phyloP scores from a whole-genome alignment of 805 yeast species.

The Ogataea degrootiae region DNA sequence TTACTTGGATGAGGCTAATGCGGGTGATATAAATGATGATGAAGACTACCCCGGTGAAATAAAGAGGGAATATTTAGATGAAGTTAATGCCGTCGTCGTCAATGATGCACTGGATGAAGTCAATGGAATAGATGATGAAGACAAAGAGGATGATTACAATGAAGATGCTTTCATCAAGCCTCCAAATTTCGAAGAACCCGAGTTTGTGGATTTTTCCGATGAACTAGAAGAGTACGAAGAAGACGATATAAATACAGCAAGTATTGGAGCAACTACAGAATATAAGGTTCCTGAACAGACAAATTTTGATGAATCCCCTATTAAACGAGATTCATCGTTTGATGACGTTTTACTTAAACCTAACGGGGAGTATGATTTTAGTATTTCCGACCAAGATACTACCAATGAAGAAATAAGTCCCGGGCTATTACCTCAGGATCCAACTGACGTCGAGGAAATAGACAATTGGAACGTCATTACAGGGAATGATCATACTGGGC shows the following conservation, averaged over 20 bases:
- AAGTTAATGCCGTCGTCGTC: constrained; percentile 10
- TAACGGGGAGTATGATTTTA: constrained; percentile 6
- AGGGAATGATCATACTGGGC: background rate
- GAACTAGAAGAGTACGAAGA: constrained; percentile 3
- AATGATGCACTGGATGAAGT: constrained; percentile 8
- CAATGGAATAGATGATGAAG: background rate
- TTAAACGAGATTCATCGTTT: background rate
- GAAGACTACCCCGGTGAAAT: background rate
- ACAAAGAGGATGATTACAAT: background rate
- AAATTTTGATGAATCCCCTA: background rate
- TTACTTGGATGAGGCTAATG: background rate
- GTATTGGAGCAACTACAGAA: background rate
- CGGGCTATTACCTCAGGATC: constrained; percentile 3
- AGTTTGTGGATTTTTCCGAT: background rate
- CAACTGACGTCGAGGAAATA: background rate
- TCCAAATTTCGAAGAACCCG: background rate
- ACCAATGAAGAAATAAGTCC: constrained; percentile 12
- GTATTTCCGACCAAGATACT: constrained; percentile 16
- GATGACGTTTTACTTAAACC: constrained; percentile 3
- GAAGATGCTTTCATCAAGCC: background rate
- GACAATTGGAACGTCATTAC: background rate
- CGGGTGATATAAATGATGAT: background rate
- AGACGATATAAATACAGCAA: background rate
- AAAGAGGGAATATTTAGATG: background rate
- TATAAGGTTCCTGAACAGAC: background rate